Percentiles rank a stretch among this genome's conserved stretches.
These are phyloP conservation scores for Cercospora janseana DNA, from an alignment of 2,329 filamentous ascomycete genomes.

Conservation along the genomic window DNA sequence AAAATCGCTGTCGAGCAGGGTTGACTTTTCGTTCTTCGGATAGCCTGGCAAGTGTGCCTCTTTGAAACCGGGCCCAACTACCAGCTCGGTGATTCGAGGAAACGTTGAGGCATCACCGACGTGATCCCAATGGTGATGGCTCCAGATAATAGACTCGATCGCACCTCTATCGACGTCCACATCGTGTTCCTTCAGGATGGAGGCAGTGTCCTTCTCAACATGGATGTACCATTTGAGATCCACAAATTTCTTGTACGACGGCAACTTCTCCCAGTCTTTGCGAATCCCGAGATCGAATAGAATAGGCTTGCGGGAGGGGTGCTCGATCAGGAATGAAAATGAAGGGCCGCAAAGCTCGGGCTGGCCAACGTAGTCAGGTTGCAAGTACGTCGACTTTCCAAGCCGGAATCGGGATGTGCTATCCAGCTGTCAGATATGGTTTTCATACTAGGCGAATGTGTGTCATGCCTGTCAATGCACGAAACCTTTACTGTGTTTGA, in stretches of 20 bases:
- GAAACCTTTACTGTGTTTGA: conserved; percentile 37
- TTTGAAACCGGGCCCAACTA: conserved; percentile 52
- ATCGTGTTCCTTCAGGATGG: conserved; percentile 43
- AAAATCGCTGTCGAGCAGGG: conserved; percentile 45
- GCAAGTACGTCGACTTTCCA: conserved; percentile 37
- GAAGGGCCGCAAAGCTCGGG: conserved; percentile 42
- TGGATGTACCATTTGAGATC: conserved; percentile 39
- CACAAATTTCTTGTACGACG: conserved; percentile 36
- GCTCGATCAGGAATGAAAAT: conserved; percentile 51
- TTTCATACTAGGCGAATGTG: conserved; percentile 1
- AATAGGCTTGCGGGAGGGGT: conserved; percentile 43
- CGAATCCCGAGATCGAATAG: conserved; percentile 51
- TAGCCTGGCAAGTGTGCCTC: conserved; percentile 45
- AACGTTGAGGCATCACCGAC: conserved; percentile 46
- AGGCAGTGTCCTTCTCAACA: conserved; percentile 46
- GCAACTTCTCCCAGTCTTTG: conserved; percentile 47
- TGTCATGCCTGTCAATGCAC: conserved; percentile 37
- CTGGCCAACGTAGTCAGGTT: conserved; percentile 43
- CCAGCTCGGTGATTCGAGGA: conserved; percentile 42
- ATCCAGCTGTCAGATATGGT: neutral
- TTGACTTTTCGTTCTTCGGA: conserved; percentile 42
- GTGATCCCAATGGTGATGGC: conserved; percentile 41
- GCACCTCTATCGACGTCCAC: conserved; percentile 40
- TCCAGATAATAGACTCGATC: conserved; percentile 37
- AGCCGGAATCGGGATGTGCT: conserved; percentile 38